These are phyloP conservation scores for Hippophae rhamnoides DNA, from an alignment of 306 rosid genomes.

Conservation along the genomic window DNA sequence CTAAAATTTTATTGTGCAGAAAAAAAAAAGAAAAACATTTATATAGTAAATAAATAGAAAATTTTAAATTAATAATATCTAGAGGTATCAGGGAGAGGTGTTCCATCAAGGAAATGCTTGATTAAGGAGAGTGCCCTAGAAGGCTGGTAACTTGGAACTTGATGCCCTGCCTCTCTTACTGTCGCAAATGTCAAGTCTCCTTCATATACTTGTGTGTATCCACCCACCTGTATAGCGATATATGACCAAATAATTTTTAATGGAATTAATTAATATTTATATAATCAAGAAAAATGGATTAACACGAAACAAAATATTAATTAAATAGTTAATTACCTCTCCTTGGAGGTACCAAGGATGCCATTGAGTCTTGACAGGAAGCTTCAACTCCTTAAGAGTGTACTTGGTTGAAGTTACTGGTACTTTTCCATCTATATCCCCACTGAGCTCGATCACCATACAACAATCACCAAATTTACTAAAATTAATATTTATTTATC, in stretches of 20 bases:
- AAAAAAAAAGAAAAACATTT: neutral
- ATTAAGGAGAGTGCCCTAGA: conserved; percentile 53
- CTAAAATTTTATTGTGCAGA: no score
- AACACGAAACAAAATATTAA: no score
- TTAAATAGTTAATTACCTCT: conserved; percentile 37
- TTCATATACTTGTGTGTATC: conserved; percentile 45
- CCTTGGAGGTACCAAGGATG: conserved; percentile 56
- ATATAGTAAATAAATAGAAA: no score
- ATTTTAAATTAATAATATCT: neutral
- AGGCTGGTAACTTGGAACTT: conserved; percentile 85
- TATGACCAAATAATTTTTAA: no score
- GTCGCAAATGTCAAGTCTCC: conserved; percentile 63
- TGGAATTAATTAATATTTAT: no score
- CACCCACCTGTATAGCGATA: conserved; percentile 46
- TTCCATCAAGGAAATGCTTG: conserved; percentile 56
- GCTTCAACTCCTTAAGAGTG: conserved; percentile 51
- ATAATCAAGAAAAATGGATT: no score
- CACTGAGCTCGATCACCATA: conserved; percentile 30
- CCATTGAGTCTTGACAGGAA: conserved; percentile 47
- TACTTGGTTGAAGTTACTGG: conserved; percentile 85
- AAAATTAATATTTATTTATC: no score
- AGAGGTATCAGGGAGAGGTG: conserved; percentile 38
- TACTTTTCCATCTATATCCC: conserved; percentile 76
- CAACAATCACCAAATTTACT: no score
- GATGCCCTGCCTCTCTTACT: conserved; percentile 75